These are phyloP conservation scores for Diaporthe sp. DNA, from an alignment of 2,329 filamentous ascomycete species.

Conservation along the genomic window DNA sequence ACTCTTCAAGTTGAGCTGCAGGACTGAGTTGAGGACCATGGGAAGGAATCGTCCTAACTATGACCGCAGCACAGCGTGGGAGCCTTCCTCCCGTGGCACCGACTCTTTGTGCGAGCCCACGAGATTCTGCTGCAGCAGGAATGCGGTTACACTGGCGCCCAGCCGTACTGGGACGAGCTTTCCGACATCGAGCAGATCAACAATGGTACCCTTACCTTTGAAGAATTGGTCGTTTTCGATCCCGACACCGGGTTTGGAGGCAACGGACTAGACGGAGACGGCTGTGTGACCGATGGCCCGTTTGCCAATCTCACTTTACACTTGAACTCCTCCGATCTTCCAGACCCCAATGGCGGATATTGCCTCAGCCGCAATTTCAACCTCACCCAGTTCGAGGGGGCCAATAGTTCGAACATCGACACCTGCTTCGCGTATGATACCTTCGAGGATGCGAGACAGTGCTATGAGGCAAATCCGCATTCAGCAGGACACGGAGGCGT, in stretches of 20 bases:
- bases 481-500: not conserved
- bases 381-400: not conserved
- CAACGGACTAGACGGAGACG: not conserved
- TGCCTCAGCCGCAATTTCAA: not conserved
- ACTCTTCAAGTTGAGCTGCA: not conserved
- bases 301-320: not conserved
- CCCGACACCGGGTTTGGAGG: not conserved
- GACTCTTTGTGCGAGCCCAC: not conserved
- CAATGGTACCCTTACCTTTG: not conserved
- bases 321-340: not conserved
- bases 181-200: not conserved
- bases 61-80: not conserved
- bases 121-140: not conserved
- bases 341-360: not conserved
- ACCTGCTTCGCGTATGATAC: not conserved
- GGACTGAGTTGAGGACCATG: too few species aligned
- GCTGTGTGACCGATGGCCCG: not conserved
- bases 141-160: not conserved
- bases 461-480: not conserved
- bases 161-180: constrained; percentile 2
- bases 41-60: not conserved
- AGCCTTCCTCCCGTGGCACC: constrained; percentile 8
- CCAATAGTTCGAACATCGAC: not conserved
- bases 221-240: not conserved
- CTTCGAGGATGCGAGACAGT: not conserved